Base-by-base conservation (phyloP, 2,329 filamentous ascomycete species). In the Pseudophaeomoniella oleicola region DNA sequence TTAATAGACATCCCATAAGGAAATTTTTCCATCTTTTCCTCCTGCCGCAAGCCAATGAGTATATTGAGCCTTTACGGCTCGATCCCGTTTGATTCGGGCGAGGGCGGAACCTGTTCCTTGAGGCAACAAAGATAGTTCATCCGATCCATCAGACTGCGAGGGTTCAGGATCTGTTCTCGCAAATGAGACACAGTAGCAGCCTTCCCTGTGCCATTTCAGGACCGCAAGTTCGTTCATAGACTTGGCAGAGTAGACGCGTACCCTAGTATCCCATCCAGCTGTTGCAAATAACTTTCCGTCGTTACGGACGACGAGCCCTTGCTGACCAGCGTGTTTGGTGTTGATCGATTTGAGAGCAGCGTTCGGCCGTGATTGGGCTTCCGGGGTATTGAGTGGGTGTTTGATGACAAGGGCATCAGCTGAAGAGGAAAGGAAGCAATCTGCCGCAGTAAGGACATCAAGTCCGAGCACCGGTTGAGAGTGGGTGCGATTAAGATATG, bases 11-110 rank as follows among this genome's bases (percentile, higher is more conserved):
- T 94, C 84, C 90, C 90, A 98, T 46, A 98, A 62, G 52, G 85
- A 93, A 43, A 96, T 75, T 55, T 92, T 94, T 13, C 88, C 90
- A 61, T 96, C 90, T 56, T 96, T 98, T 38, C 83, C 81, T 2
- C 90, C 90, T 1, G 76, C 84, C 13, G 81, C 90, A 36, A 96
- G 56, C 87, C 88, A 96, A 56, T 96, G 88, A 16, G 79, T 80
- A 35, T 64, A 65, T 49, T 72, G 76, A 9, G 80, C 78, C 47
- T 75, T 76, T 22, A 63, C 63, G 15, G 75, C 63, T 38, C 83
- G 66, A 44, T 74, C 71, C 22, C 76, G 70, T 40, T 74, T 79
- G 35, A 85, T 73, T 2, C 60, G 67, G 39, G 69, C 53, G 13
- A 52, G 46, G 3, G 50, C 41, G 11, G 34, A 42, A n/a, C n/a